Base-by-base conservation (phyloP, 2,329 filamentous ascomycete genomes). In the Penicillium brasilianum region DNA sequence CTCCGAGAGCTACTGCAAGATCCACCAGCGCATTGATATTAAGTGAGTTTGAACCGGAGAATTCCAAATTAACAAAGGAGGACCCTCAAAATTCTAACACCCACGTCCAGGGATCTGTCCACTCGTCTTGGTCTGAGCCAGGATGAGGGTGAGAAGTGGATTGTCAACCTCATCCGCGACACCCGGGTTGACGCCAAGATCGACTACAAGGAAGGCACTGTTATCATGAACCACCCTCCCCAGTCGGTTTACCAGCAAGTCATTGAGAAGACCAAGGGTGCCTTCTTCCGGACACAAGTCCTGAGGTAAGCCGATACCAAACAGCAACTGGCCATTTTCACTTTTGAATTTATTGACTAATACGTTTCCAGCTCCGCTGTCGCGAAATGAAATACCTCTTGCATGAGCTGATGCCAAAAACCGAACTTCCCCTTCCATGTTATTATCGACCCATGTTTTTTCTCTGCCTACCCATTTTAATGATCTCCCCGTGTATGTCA, bases 1-100 rank as follows among this genome's bases (percentile, higher is more conserved):
- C 78, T 98, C 94, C 57, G 95, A 99, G 84, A 93, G 89, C 78
- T 99, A 99, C 86, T 99, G 95, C 91, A 98, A 98, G 87, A 99
- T 99, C 77, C 96, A 98, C 80, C 93, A 96, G 77, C 87, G 94
- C 72, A 99, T 99, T 77, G 94, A 98, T 78, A 98, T 99, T 78
- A 93, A 93, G 86, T 88, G 84, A 73, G 66, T 66, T 66, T 25
- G 13, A 39, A 11, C 16, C 20, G 16, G 7, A 53, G 32, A 9
- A 20, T 9, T 14, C 9, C 49, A 8, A 28, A 30, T 28, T 30
- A 64, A 36, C 8, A 69, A 48, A 49, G 62, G 50, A 57, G 25
- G 11, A 18, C 11, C 34, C 6, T 20, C 20, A 4, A 32, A 32
- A 18, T 3, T 28, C 69, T 73, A 65, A 71, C 57, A n/a, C 32